phyloP scores from a whole-genome alignment of 2,329 filamentous ascomycete species.

The Leptoxyphium fumago region DNA sequence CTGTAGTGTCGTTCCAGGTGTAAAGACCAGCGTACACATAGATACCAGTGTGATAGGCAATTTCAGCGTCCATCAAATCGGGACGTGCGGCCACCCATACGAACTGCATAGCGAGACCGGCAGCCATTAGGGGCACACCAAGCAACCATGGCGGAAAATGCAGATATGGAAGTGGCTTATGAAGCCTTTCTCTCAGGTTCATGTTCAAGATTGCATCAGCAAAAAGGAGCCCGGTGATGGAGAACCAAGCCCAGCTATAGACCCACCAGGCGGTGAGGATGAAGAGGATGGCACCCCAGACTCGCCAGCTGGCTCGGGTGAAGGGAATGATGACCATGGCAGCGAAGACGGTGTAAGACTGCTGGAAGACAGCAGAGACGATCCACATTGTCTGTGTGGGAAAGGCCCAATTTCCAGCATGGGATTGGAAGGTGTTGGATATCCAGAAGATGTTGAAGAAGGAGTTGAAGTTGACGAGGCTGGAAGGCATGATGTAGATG shows the following conservation, averaged over 20 bases:
- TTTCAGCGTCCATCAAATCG: conserved; percentile 22
- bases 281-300: conserved; percentile 25
- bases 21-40: conserved; percentile 27
- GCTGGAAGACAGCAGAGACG: conserved; percentile 27
- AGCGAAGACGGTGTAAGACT: conserved; percentile 34
- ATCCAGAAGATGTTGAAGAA: conserved; percentile 33
- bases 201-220: conserved; percentile 29
- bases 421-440: conserved; percentile 21
- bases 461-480: conserved; percentile 32
- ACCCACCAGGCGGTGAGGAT: conserved; percentile 33
- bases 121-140: conserved; percentile 18
- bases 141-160: conserved; percentile 20
- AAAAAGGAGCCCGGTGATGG: conserved; percentile 26
- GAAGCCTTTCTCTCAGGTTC: conserved; percentile 20
- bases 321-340: conserved; percentile 31
- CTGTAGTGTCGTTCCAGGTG: conserved; percentile 16
- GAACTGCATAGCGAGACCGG: conserved; percentile 27
- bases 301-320: conserved; percentile 26
- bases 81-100: conserved; percentile 28
- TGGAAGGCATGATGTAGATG: conserved; percentile 22
- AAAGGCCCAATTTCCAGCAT: conserved; percentile 27
- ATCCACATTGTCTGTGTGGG: conserved; percentile 32
- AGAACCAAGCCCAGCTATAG: conserved; percentile 33
- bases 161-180: conserved; percentile 6
- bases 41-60: conserved; percentile 26